These are phyloP conservation scores for Cerioporus squamosus DNA, from an alignment of 1,284 basidiomycete species.

Conservation along the genomic window DNA sequence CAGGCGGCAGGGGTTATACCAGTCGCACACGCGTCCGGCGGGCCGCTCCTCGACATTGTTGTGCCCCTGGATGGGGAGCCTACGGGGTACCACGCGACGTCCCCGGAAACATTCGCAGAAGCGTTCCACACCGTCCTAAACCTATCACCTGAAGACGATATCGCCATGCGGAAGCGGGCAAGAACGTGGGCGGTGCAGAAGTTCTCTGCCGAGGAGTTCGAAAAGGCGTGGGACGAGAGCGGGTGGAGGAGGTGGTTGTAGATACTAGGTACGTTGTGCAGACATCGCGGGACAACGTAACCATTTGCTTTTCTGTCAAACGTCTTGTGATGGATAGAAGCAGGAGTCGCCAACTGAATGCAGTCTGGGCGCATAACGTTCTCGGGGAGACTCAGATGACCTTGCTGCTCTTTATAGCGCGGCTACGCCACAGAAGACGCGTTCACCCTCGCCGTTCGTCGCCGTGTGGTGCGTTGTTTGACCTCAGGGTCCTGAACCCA, in stretches of 20 bases:
- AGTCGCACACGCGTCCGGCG: constrained; percentile 91
- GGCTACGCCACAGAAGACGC: too few species aligned
- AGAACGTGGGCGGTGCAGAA: constrained; percentile 69
- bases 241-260: constrained; percentile 55
- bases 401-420: too few species aligned
- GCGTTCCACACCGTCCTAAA: constrained; percentile 71
- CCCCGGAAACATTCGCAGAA: constrained; percentile 71
- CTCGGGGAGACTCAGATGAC: too few species aligned
- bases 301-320: background rate
- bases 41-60: constrained; percentile 91
- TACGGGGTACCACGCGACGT: constrained; percentile 86
- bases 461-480: too few species aligned
- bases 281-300: background rate
- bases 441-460: too few species aligned
- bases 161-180: constrained; percentile 70
- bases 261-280: background rate
- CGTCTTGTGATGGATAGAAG: constrained; percentile 4
- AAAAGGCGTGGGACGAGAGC: constrained; percentile 71
- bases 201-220: constrained; percentile 82
- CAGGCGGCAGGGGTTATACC: constrained; percentile 95
- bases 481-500: too few species aligned
- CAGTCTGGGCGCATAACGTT: too few species aligned
- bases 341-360: background rate
- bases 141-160: constrained; percentile 57
- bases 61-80: constrained; percentile 72